Base-by-base conservation (phyloP, 2,329 filamentous ascomycete genomes). In the Clarireedia sp. region DNA sequence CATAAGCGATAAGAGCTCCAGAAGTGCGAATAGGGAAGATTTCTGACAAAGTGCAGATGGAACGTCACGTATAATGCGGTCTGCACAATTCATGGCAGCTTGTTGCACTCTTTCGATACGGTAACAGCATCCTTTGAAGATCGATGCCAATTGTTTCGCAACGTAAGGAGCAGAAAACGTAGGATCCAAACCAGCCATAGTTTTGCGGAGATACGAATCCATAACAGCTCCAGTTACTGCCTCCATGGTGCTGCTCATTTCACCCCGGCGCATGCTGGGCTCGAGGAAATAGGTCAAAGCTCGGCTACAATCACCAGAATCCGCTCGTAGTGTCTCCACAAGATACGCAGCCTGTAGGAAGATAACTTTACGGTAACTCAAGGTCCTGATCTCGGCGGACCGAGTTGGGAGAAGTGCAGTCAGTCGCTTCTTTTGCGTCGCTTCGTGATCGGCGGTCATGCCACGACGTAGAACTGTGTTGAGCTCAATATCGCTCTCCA, bases 401-500 rank as follows among this genome's bases (percentile, higher is more conserved):
- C 86, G 88, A 5, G 81, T 78, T 0, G 92, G 89, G 26, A 99
- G 76, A 46, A 94, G 79, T 59, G 82, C 80, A 3, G 79, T 77
- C 21, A 99, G 78, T 7, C 83, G 79, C 65, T 85, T 88, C 74
- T 95, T 96, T 68, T 96, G 90, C 59, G 87, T 81, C 2, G 83
- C 73, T 54, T 90, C 85, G 59, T 91, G 83, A 29, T 92, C 87
- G 5, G 85, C 81, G 60, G 83, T 89, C 75, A 90, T 89, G 17
- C 91, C 92, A 58, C 94, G 83, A 57, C 92, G 85, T 50, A 99
- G 77, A 17, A 97, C 87, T 0, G 90, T 95, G 67, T 99, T 97
- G 41, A 99, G 80, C 67, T 99, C 94, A 54, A 99, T 92, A 62
- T 97, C 94, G 68, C 91, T 96, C 70, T 99, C 94, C 9, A 94